phyloP scores from a whole-genome alignment of 2,329 filamentous ascomycete genomes.

The Calonectria pauciramosa region DNA sequence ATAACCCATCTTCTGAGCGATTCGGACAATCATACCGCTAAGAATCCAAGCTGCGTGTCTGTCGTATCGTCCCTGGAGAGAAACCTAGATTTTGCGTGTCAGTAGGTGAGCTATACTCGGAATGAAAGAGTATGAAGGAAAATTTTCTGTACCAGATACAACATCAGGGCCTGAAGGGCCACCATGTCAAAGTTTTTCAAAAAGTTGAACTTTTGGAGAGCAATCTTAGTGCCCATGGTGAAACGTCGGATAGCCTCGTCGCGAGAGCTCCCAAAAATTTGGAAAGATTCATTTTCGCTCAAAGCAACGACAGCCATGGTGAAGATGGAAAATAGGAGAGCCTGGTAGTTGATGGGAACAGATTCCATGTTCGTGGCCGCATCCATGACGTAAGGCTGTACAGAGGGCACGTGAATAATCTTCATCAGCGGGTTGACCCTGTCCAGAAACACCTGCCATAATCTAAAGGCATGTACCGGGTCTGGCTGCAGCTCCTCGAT shows the following conservation, averaged over 20 bases:
- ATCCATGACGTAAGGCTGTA: slow-evolving; percentile 76
- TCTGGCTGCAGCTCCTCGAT: slow-evolving; percentile 72
- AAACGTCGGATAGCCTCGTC: slow-evolving; percentile 66
- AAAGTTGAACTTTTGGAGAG: slow-evolving; percentile 68
- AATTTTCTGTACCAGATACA: slow-evolving; percentile 63
- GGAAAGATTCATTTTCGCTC: slow-evolving; percentile 66
- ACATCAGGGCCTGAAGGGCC: slow-evolving; percentile 69
- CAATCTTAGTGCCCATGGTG: slow-evolving; percentile 64
- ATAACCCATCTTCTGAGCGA: slow-evolving; percentile 77
- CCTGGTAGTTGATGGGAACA: slow-evolving; percentile 71
- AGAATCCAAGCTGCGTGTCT: slow-evolving; percentile 72
- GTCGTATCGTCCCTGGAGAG: slow-evolving; percentile 70
- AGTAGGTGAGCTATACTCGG: slow-evolving; percentile 28
- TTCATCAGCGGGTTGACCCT: slow-evolving; percentile 83
- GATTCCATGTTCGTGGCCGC: slow-evolving; percentile 69
- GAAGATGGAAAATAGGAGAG: slow-evolving; percentile 76
- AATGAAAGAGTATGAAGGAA: neutral
- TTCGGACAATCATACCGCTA: slow-evolving; percentile 71
- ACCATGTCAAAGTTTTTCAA: slow-evolving; percentile 70
- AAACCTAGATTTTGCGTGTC: slow-evolving; percentile 56
- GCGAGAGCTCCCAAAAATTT: slow-evolving; percentile 64
- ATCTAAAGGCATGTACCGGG: slow-evolving; percentile 74
- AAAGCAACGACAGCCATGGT: slow-evolving; percentile 71
- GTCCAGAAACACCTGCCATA: slow-evolving; percentile 83
- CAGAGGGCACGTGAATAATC: slow-evolving; percentile 77